Percentiles rank a stretch among this genome's conserved stretches.
phyloP scores from a whole-genome alignment of 148 eudicot genomes.

The Amaranthus hypochondriacus region DNA sequence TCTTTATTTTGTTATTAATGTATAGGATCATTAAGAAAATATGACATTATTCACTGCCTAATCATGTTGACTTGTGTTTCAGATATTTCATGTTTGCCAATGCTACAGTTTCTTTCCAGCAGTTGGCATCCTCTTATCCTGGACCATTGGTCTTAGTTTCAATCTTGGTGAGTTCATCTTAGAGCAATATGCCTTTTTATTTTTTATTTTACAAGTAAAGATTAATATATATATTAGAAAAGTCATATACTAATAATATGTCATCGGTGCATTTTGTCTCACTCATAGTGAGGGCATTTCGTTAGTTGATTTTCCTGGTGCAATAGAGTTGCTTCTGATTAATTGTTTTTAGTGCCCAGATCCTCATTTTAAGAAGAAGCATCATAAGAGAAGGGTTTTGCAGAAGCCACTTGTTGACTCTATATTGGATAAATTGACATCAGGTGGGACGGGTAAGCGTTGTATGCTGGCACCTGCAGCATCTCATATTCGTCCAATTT shows the following conservation, averaged over 20 bases:
- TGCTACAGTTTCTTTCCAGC: constrained; percentile 81
- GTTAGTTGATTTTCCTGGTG: background rate
- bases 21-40: background rate
- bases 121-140: constrained; percentile 73
- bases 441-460: constrained; percentile 79
- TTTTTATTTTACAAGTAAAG: too few relatives aligned
- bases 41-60: constrained; percentile 10
- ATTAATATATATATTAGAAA: too few relatives aligned
- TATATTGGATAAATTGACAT: constrained; percentile 44
- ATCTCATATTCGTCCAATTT: background rate
- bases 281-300: background rate
- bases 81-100: constrained; percentile 83
- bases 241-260: background rate
- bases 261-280: background rate
- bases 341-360: constrained; percentile 76
- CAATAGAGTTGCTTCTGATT: constrained; percentile 4
- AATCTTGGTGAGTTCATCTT: constrained; percentile 62
- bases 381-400: constrained; percentile 87
- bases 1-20: background rate
- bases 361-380: constrained; percentile 85
- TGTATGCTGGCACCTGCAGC: background rate
- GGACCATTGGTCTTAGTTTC: constrained; percentile 82
- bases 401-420: constrained; percentile 81
- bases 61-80: constrained; percentile 28
- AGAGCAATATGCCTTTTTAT: background rate